Evolutionary conservation across 768 basidiomycete genomes (phyloP).

Genomic region (Xerocomus potaroensis): DNA sequence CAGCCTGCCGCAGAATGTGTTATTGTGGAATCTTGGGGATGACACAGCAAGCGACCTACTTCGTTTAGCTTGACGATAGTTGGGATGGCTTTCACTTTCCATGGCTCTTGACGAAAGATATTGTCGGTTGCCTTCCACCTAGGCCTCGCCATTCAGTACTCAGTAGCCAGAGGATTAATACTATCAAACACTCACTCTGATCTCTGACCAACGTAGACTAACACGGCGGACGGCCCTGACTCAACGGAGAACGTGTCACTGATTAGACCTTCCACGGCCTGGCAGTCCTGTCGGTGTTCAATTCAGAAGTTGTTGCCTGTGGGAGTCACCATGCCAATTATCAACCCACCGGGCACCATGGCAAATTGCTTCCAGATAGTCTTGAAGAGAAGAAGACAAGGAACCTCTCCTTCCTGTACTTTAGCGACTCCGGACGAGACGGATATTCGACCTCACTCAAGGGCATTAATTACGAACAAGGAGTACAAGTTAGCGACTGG

Average conservation of each 20-base stretch:
- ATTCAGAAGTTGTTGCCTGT: slow-evolving; percentile 8
- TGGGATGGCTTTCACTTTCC: slow-evolving; percentile 56
- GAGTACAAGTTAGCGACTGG: background rate
- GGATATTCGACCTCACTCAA: slow-evolving; percentile 38
- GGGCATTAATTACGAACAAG: slow-evolving; percentile 48
- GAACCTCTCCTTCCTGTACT: slow-evolving; percentile 44
- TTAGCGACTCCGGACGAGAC: slow-evolving; percentile 33
- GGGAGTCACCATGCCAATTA: background rate
- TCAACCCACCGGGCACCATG: slow-evolving; percentile 68
- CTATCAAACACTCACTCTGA: slow-evolving; percentile 44
- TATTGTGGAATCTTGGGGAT: slow-evolving; percentile 2
- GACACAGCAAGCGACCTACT: slow-evolving; percentile 41
- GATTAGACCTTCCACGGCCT: slow-evolving; percentile 53
- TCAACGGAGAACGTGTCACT: slow-evolving; percentile 43
- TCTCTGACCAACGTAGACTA: slow-evolving; percentile 68
- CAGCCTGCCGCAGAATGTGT: slow-evolving; percentile 14
- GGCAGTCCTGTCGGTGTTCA: slow-evolving; percentile 53
- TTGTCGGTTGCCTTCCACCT: slow-evolving; percentile 68
- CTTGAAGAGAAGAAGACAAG: slow-evolving; percentile 71
- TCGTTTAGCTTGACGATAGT: slow-evolving; percentile 60
- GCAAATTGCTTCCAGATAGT: slow-evolving; percentile 41
- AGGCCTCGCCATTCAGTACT: slow-evolving; percentile 1
- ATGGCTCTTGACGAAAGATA: slow-evolving; percentile 57
- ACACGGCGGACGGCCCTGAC: slow-evolving; percentile 47
- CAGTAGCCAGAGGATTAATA: background rate